These are phyloP conservation scores for Linum trigynum DNA, from an alignment of 345 rosid genomes.

Conservation along the genomic window DNA sequence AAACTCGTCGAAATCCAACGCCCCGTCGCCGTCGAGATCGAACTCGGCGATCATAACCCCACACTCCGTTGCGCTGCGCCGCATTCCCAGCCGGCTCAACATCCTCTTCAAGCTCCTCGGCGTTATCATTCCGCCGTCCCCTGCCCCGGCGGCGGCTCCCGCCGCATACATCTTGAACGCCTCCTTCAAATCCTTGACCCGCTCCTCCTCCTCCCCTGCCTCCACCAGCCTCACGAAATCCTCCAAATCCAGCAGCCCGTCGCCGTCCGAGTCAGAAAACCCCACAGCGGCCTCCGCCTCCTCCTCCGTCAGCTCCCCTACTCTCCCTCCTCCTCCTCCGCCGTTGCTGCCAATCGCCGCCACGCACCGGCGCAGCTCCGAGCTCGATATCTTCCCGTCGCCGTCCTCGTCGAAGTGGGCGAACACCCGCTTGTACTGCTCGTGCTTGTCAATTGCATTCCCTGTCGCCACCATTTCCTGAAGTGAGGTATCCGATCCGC, in stretches of 20 bases:
- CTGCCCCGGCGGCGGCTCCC: constrained; percentile 5
- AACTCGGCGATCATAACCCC: constrained; percentile 19
- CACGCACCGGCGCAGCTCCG: constrained; percentile 8
- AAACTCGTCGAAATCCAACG: constrained; percentile 22
- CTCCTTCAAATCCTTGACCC: constrained; percentile 12
- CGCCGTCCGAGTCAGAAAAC: constrained; percentile 17
- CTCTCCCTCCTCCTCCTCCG: constrained; percentile 15
- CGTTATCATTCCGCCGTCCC: constrained; percentile 10
- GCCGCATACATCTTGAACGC: constrained; percentile 24
- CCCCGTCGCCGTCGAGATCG: constrained; percentile 28
- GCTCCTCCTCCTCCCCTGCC: constrained; percentile 23
- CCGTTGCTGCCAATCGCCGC: constrained; percentile 5
- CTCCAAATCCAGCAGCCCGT: constrained; percentile 18
- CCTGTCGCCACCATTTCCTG: not conserved
- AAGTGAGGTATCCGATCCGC: not conserved
- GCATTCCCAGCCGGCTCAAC: constrained; percentile 18
- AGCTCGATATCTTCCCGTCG: constrained; percentile 20
- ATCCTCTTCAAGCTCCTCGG: constrained; percentile 23
- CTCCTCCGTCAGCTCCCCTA: constrained; percentile 4
- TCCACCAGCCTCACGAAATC: constrained; percentile 19
- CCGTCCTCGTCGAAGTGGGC: constrained; percentile 17
- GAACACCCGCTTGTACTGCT: constrained; percentile 17
- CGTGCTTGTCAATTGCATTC: not conserved
- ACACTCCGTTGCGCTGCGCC: constrained; percentile 4
- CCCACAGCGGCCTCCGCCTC: constrained; percentile 21